Evolutionary conservation across 129 eudicot species (phyloP).

Genomic region (Chrysanthemum seticuspe): DNA sequence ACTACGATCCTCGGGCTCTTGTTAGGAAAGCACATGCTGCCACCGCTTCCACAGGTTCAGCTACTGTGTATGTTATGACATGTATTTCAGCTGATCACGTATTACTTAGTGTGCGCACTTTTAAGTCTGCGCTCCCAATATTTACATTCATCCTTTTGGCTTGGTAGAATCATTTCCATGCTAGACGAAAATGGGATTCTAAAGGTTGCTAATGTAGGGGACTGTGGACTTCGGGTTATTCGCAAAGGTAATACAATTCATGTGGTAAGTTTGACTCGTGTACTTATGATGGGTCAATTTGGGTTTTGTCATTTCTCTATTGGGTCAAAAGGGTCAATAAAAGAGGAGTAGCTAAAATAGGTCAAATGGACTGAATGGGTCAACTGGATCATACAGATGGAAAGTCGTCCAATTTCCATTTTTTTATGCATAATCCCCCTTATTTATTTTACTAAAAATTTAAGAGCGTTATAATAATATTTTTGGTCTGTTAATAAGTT

Average conservation of each 20-base stretch:
- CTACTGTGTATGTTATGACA: constrained; percentile 81
- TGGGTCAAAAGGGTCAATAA: not conserved
- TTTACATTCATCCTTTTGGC: constrained; percentile 13
- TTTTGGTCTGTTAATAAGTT: no score
- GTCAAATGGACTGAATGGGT: no score
- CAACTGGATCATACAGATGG: no score
- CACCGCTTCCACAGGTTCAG: constrained; percentile 85
- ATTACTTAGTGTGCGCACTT: constrained; percentile 19
- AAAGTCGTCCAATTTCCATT: no score
- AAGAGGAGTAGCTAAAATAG: no score
- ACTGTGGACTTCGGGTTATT: constrained; percentile 24
- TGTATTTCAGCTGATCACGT: constrained; percentile 9
- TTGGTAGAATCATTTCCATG: constrained; percentile 75
- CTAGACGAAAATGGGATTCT: constrained; percentile 72
- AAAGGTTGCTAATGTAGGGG: constrained; percentile 49
- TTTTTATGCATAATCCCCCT: no score
- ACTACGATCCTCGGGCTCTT: constrained; percentile 69
- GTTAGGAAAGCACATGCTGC: constrained; percentile 89
- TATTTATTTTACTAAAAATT: no score
- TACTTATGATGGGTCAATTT: no score
- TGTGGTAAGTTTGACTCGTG: no score
- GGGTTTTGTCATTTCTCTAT: no score
- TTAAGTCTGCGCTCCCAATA: constrained; percentile 11
- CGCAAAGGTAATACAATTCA: constrained; percentile 49
- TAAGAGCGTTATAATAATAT: no score